These are phyloP conservation scores for Symbiodinium natans DNA, from an alignment of 73 alveolate species.

Conservation along the genomic window DNA sequence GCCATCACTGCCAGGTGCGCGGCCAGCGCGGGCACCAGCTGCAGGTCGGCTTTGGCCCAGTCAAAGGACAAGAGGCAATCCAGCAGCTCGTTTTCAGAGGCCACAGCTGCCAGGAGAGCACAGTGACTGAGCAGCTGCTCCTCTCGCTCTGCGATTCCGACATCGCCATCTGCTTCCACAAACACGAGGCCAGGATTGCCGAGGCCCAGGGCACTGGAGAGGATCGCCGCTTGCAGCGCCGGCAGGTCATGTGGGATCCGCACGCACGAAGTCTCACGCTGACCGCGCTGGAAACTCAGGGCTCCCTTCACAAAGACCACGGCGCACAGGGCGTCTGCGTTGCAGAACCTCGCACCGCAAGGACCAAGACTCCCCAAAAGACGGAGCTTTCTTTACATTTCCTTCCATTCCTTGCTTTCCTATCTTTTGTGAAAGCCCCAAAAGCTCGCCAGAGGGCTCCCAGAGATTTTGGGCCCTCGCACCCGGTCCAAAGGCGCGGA, in stretches of 20 bases:
- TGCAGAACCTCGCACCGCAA: constrained; percentile 29
- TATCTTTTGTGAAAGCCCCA: too few species aligned
- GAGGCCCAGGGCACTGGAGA: constrained; percentile 27
- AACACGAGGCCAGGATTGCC: constrained; percentile 41
- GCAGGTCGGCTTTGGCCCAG: constrained; percentile 18
- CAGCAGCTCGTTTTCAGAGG: constrained; percentile 62
- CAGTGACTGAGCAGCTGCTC: constrained; percentile 55
- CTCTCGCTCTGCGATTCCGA: constrained; percentile 41
- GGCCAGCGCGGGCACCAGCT: constrained; percentile 47
- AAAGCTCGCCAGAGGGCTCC: not conserved
- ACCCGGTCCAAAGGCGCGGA: not conserved
- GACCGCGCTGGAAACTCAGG: constrained; percentile 57
- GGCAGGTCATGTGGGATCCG: constrained; percentile 78
- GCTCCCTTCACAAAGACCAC: constrained; percentile 73
- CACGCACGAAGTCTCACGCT: constrained; percentile 62
- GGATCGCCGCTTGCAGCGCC: constrained; percentile 10
- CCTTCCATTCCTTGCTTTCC: too few species aligned
- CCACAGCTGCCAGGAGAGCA: constrained; percentile 46
- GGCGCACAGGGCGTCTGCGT: constrained; percentile 63
- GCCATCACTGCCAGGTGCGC: constrained; percentile 47
- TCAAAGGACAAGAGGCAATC: constrained; percentile 46
- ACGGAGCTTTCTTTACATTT: too few species aligned
- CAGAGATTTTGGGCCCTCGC: not conserved
- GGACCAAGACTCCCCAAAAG: too few species aligned
- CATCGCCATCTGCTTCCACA: constrained; percentile 12